Base-by-base conservation (phyloP, 768 basidiomycete species). In the Leccinum disarticulatum region DNA sequence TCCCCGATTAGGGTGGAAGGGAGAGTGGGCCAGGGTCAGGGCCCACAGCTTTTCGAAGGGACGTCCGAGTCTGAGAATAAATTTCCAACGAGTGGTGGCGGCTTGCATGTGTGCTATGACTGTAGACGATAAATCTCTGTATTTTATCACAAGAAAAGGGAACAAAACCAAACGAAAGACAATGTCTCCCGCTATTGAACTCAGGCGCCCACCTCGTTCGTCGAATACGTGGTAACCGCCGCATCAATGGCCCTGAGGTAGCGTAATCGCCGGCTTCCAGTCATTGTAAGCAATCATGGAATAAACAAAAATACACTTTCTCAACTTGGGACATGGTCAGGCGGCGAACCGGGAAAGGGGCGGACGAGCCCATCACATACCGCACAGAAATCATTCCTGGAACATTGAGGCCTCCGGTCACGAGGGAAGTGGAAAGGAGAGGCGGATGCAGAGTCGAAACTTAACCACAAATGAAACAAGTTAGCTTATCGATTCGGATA, bases 231-330 rank as follows among this genome's bases (percentile, higher is more conserved):
- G 54, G 43, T 46, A 22, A 51, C 49, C 28, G 15, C 46, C 49
- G 41, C 48, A 61, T 59, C 57, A 62, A 61, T 56, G 63, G 55
- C 15, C 51, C 55, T 59, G 58, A 59, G 50, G 57, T 3, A 35
- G 65, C 61, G 68, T 48, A 58, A 70, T 65, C 70, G 62, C 65
- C 70, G 65, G 61, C 54, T n/a, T 11, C 11, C 27, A 22, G 19
- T 15, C 36, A n/a, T n/a, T 7, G 22, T 17, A 19, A 19, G 43
- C 43, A 46, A 35, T 54, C 49, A 60, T 22, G 49, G 46, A 35
- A 46, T 46, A 3, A 22, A 43, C 19, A 14, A 19, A 43, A 22
- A 19, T 46, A 11, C 5, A 22, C 19, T 25, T 33, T 17, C 22
- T 10, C 27, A 22, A 46, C 35, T 35, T 35, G 35, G 54, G 25